These are phyloP conservation scores for Corynespora cassiicola DNA, from an alignment of 2,329 filamentous ascomycete genomes.

Conservation along the genomic window DNA sequence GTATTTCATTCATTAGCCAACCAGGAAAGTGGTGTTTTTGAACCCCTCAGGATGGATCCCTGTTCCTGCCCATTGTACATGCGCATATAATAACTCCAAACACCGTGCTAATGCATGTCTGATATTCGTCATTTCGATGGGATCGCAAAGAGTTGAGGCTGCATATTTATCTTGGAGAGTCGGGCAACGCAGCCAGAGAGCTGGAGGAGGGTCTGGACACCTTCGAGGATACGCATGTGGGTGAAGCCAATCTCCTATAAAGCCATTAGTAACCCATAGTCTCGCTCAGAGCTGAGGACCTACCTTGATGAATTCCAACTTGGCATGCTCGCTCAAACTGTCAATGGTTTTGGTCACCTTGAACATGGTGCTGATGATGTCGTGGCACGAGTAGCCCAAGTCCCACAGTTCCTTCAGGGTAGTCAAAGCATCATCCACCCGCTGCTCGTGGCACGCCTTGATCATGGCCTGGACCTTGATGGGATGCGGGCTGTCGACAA, in stretches of 20 bases:
- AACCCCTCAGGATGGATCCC: too few species aligned
- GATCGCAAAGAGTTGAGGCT: conserved; percentile 76
- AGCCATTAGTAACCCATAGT: conserved; percentile 1
- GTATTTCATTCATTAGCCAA: too few species aligned
- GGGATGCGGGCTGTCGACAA: conserved; percentile 95
- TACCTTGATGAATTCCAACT: conserved; percentile 90
- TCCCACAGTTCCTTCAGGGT: conserved; percentile 90
- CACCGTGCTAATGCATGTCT: too few species aligned
- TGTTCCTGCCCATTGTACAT: too few species aligned
- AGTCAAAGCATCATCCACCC: conserved; percentile 86
- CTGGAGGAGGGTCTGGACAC: conserved; percentile 92
- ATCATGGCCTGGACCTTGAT: conserved; percentile 99
- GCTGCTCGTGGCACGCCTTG: conserved; percentile 93
- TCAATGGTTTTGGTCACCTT: conserved; percentile 95
- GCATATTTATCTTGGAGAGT: conserved; percentile 96
- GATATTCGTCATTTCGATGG: conserved; percentile 26
- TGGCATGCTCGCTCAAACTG: conserved; percentile 89
- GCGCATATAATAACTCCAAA: too few species aligned
- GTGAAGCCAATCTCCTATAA: conserved; percentile 89
- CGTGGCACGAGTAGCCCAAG: conserved; percentile 96
- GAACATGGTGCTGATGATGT: conserved; percentile 99
- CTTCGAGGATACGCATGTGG: conserved; percentile 99
- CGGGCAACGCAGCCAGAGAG: conserved; percentile 90
- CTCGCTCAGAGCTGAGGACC: not conserved
- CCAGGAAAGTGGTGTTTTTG: too few species aligned